Conservation (phyloP, 805 yeast species). For the Saccharomycopsis fodiens region DNA sequence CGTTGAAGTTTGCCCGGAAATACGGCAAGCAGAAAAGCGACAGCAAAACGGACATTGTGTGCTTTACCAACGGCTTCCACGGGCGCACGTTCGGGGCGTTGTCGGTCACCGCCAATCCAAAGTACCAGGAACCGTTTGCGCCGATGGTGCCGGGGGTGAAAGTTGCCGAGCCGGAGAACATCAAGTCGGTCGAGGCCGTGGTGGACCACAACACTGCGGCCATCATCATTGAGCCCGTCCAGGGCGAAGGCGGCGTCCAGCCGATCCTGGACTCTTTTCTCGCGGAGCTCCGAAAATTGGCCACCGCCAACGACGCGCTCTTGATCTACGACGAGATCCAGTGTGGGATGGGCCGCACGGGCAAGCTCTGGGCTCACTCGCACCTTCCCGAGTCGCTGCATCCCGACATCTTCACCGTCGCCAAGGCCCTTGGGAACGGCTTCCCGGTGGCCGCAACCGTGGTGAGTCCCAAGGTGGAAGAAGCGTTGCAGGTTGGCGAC, state of each 20-base stretch:
- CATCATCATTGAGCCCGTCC: conserved; percentile 93
- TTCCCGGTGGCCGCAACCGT: conserved; percentile 93
- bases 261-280: conserved; percentile 60
- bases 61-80: conserved; percentile 89
- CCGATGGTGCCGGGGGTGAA: conserved; percentile 88
- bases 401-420: conserved; percentile 91
- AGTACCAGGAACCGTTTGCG: conserved; percentile 85
- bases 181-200: conserved; percentile 47
- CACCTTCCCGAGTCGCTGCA: conserved; percentile 70
- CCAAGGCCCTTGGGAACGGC: conserved; percentile 96
- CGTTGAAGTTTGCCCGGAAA: conserved; percentile 73
- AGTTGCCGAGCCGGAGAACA: conserved; percentile 55
- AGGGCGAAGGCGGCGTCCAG: conserved; percentile 95
- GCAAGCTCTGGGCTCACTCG: conserved; percentile 88
- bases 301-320: conserved; percentile 61
- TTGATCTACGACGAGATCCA: conserved; percentile 94
- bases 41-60: conserved; percentile 66
- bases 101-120: conserved; percentile 85
- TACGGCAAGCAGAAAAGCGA: conserved; percentile 52
- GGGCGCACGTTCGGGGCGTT: conserved; percentile 94
- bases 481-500: conserved; percentile 75
- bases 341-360: conserved; percentile 92
- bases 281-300: conserved; percentile 53
- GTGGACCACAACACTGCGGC: conserved; percentile 52
- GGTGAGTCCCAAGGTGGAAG: conserved; percentile 73